These are phyloP conservation scores for Tuber calosporum DNA, from an alignment of 495 filamentous ascomycete genomes.

Conservation along the genomic window DNA sequence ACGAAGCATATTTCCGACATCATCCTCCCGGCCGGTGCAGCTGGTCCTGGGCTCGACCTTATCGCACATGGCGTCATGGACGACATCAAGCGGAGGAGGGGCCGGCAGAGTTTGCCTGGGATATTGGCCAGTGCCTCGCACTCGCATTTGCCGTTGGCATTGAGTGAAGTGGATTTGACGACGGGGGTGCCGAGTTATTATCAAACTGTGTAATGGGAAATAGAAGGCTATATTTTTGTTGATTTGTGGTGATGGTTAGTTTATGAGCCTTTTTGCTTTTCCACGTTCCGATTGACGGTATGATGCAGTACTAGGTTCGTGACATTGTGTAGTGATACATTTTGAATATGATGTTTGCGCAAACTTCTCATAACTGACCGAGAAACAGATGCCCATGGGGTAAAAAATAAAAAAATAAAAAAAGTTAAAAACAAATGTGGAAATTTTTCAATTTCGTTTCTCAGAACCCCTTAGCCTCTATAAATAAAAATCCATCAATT, in stretches of 20 bases:
- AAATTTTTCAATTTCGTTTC: background rate
- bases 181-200: conserved; percentile 32
- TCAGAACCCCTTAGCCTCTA: conserved; percentile 10
- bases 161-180: conserved; percentile 31
- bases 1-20: conserved; percentile 37
- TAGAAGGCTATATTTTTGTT: background rate
- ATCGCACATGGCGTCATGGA: conserved; percentile 39
- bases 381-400: background rate
- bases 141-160: conserved; percentile 14
- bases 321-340: background rate
- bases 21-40: conserved; percentile 34
- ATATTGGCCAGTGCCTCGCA: conserved; percentile 4
- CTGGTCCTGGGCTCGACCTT: conserved; percentile 35
- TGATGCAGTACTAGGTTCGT: background rate
- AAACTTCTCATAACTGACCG: background rate
- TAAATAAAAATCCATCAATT: background rate
- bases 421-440: background rate
- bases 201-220: conserved; percentile 19
- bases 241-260: background rate
- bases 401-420: conserved; percentile 6
- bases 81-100: conserved; percentile 33
- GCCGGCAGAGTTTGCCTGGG: conserved; percentile 9
- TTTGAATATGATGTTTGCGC: background rate
- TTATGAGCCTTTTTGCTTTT: background rate
- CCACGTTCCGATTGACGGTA: conserved; percentile 1